Conservation (phyloP, 345 rosid genomes). For the Lenwebbia sp. region DNA sequence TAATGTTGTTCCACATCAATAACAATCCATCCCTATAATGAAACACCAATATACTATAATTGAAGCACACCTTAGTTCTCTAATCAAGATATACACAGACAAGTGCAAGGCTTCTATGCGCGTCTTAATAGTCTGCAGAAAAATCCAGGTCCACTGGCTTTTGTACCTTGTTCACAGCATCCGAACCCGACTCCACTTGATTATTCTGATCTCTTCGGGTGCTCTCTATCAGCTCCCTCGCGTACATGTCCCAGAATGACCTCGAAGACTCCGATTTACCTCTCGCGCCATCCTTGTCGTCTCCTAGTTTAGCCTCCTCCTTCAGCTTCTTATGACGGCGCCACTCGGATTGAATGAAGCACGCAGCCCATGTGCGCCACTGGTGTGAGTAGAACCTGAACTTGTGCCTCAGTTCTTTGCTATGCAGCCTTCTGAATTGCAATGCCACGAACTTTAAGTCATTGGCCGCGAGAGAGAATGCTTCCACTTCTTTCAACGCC, state of each 20-base stretch:
- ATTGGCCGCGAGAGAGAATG: conserved; percentile 11
- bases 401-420: conserved; percentile 8
- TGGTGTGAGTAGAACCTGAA: conserved; percentile 15
- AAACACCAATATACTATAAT: background rate
- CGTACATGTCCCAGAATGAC: background rate
- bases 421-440: conserved; percentile 14
- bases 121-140: background rate
- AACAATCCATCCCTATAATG: background rate
- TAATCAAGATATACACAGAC: background rate
- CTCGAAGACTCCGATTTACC: background rate
- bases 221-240: background rate
- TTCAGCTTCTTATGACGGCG: conserved; percentile 5
- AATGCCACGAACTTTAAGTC: conserved; percentile 17
- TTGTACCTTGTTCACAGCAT: conserved; percentile 4
- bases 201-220: conserved; percentile 11
- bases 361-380: conserved; percentile 19
- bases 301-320: background rate
- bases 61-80: background rate
- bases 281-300: background rate
- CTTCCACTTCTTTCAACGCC: conserved; percentile 11
- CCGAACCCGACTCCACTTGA: background rate
- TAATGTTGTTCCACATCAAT: background rate
- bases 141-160: conserved; percentile 31
- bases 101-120: background rate
- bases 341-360: conserved; percentile 20